Percentiles rank a stretch among this genome's conserved stretches.
These are phyloP conservation scores for Pythium myriotylum DNA, from an alignment of 352 stramenopile genomes.

Conservation along the genomic window DNA sequence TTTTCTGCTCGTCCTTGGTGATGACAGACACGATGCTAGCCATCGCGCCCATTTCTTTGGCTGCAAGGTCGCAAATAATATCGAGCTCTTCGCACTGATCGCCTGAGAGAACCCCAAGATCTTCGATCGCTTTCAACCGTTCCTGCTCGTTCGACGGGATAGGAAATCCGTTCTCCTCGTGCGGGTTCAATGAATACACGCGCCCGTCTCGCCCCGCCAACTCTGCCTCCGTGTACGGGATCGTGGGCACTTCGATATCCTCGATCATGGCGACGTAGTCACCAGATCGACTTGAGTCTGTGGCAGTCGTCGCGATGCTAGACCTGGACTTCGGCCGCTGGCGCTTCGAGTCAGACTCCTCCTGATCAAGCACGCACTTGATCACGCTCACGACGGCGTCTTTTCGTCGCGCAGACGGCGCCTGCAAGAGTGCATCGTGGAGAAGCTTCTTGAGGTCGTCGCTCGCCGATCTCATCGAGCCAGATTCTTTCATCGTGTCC, in stretches of 20 bases:
- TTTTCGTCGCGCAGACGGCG: conserved; percentile 37
- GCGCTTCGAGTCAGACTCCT: not conserved
- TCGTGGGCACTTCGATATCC: not conserved
- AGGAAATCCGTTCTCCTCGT: conserved; percentile 30
- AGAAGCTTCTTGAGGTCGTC: conserved; percentile 16
- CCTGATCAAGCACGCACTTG: conserved; percentile 49
- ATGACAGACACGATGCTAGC: conserved; percentile 66
- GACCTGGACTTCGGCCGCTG: not conserved
- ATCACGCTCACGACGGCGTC: conserved; percentile 52
- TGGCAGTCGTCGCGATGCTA: not conserved
- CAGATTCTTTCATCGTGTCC: not conserved
- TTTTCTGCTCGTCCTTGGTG: conserved; percentile 42
- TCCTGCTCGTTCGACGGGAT: conserved; percentile 44
- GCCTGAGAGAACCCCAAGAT: conserved; percentile 38
- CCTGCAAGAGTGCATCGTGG: conserved; percentile 29
- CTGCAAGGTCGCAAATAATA: conserved; percentile 66
- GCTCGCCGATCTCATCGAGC: not conserved
- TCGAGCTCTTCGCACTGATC: conserved; percentile 56
- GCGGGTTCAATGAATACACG: conserved; percentile 38
- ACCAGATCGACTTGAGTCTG: not conserved
- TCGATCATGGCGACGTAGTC: conserved; percentile 1
- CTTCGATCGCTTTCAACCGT: conserved; percentile 48
- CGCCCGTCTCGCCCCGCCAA: conserved; percentile 48
- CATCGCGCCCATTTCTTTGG: conserved; percentile 53
- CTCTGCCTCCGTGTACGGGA: conserved; percentile 40